phyloP scores from a whole-genome alignment of 1,139 yeast genomes.

The Suhomyces taliae region DNA sequence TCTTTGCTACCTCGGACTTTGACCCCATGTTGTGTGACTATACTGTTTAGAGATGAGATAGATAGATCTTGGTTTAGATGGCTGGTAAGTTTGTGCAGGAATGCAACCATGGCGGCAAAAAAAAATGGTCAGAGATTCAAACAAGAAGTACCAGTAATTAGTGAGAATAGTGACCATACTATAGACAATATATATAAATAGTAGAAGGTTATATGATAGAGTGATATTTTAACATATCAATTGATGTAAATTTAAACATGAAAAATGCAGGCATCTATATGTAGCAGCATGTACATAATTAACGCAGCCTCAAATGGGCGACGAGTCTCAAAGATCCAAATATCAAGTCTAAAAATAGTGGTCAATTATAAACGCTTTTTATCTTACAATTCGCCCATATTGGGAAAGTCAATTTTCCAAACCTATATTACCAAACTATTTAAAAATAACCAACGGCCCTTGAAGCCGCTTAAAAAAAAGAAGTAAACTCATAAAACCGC shows the following conservation, averaged over 20 bases:
- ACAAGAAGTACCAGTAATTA: background rate
- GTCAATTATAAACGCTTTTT: background rate
- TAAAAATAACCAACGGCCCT: background rate
- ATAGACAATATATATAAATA: no score
- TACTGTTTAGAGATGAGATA: background rate
- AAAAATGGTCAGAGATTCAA: background rate
- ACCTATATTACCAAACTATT: background rate
- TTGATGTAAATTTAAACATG: no score
- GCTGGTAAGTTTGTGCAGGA: background rate
- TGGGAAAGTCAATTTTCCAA: background rate
- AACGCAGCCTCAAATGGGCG: no score
- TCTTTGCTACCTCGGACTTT: background rate
- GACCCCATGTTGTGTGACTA: background rate
- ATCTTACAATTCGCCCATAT: no score
- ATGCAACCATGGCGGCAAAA: background rate
- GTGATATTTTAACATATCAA: no score
- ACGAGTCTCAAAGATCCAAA: no score
- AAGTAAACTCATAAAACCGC: constrained; percentile 4
- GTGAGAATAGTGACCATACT: background rate
- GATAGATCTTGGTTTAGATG: background rate
- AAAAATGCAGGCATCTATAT: no score
- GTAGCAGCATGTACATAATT: no score
- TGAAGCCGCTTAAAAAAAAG: constrained; percentile 1
- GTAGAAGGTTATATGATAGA: no score
- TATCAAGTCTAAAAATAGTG: no score